These are phyloP conservation scores for Malus orientalis DNA, from an alignment of 306 rosid genomes.

Conservation along the genomic window DNA sequence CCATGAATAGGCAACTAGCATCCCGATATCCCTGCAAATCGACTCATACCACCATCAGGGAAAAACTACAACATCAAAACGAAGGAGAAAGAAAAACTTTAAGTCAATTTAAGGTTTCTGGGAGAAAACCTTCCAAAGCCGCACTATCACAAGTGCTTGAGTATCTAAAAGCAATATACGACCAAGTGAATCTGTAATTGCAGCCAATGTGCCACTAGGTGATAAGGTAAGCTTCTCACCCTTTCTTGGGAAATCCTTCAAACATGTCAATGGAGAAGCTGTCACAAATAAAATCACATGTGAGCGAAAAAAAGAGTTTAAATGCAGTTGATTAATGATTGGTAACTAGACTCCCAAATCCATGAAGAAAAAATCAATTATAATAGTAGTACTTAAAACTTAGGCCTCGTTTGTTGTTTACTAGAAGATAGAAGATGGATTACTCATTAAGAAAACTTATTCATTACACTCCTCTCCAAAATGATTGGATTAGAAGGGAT, in stretches of 20 bases:
- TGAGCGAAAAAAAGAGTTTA: slow-evolving; percentile 12
- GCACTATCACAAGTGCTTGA: slow-evolving; percentile 95
- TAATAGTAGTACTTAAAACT: background rate
- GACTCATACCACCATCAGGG: slow-evolving; percentile 8
- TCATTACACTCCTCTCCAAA: background rate
- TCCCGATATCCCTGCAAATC: slow-evolving; percentile 86
- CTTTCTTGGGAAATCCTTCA: slow-evolving; percentile 94
- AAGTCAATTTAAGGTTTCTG: background rate
- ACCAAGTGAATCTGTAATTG: slow-evolving; percentile 95
- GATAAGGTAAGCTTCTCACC: slow-evolving; percentile 95
- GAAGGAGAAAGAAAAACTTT: background rate
- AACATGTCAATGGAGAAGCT: slow-evolving; percentile 87
- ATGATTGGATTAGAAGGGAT: background rate
- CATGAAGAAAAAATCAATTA: background rate
- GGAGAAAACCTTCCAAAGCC: slow-evolving; percentile 81
- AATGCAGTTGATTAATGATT: background rate
- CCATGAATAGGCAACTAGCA: slow-evolving; percentile 93
- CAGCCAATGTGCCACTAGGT: slow-evolving; percentile 97
- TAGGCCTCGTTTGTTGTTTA: background rate
- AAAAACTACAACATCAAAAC: background rate
- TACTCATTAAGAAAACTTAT: background rate
- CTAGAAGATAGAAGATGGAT: background rate
- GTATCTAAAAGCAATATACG: slow-evolving; percentile 94
- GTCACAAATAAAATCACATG: slow-evolving; percentile 31
- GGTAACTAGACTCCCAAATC: background rate